phyloP scores from a whole-genome alignment of 495 filamentous ascomycete genomes.

The Schizothecium vesticola region DNA sequence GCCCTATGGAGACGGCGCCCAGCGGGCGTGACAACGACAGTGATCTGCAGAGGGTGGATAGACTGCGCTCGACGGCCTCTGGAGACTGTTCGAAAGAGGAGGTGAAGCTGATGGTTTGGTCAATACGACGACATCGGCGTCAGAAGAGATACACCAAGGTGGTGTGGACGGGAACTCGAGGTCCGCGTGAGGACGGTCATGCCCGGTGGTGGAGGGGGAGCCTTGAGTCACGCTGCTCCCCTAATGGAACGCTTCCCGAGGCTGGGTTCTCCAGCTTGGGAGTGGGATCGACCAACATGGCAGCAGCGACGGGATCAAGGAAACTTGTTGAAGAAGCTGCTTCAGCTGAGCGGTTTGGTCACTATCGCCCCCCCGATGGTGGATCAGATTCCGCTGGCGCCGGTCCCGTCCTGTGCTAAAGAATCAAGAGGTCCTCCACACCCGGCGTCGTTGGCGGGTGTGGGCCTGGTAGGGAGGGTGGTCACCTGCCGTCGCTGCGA shows the following conservation, averaged over 20 bases:
- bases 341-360: neutral
- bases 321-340: neutral
- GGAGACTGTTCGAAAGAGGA: neutral
- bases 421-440: neutral
- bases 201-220: neutral
- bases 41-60: neutral
- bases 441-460: slow-evolving; percentile 10
- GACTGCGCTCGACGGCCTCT: neutral
- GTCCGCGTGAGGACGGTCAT: neutral
- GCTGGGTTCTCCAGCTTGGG: neutral
- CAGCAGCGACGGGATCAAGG: neutral
- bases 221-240: neutral
- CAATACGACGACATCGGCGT: neutral
- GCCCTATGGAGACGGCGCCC: slow-evolving; percentile 37
- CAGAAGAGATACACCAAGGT: neutral
- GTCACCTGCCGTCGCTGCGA: slow-evolving; percentile 23
- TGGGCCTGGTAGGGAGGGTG: slow-evolving; percentile 18
- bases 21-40: slow-evolving; percentile 32
- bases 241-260: neutral
- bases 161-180: neutral
- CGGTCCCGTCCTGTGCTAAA: neutral
- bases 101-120: neutral
- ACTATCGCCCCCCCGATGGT: neutral
- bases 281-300: neutral
- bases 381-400: neutral